phyloP scores from a whole-genome alignment of 345 rosid species.

The Carallia brachiata region DNA sequence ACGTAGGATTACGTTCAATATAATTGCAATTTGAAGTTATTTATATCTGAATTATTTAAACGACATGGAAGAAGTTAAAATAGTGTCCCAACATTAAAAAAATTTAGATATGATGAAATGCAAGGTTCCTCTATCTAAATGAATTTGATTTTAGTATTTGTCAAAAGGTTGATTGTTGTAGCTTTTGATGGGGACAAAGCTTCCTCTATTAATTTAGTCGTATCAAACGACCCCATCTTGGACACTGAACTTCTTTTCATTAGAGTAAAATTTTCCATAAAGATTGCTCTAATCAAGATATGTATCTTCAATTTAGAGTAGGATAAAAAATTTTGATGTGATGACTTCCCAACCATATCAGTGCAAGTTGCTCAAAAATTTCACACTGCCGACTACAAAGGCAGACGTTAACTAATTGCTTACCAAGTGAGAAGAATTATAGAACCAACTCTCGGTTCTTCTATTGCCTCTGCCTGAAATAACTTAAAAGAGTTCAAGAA shows the following conservation, averaged over 20 bases:
- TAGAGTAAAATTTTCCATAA: conserved; percentile 2
- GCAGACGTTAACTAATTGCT: not conserved
- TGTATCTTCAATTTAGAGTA: not conserved
- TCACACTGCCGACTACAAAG: not conserved
- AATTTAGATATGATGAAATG: not conserved
- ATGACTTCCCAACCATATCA: not conserved
- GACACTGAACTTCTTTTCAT: conserved; percentile 19
- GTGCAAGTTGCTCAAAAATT: not conserved
- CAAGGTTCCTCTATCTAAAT: not conserved
- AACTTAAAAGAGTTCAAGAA: not conserved
- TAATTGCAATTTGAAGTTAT: not conserved
- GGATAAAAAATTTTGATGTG: not conserved
- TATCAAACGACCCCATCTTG: conserved; percentile 22
- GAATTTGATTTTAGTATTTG: not conserved
- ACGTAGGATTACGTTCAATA: too few relatives aligned
- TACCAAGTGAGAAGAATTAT: not conserved
- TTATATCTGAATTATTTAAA: not conserved
- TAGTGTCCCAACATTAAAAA: not conserved
- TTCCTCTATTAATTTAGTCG: not conserved
- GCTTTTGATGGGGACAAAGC: conserved; percentile 22
- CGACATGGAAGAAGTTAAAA: not conserved
- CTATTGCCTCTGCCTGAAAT: too few relatives aligned
- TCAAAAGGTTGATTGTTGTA: conserved; percentile 10
- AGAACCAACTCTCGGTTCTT: too few relatives aligned
- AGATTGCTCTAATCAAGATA: not conserved